Conservation (phyloP, 140 eudicot species). For the Erigeron philadelphicus region DNA sequence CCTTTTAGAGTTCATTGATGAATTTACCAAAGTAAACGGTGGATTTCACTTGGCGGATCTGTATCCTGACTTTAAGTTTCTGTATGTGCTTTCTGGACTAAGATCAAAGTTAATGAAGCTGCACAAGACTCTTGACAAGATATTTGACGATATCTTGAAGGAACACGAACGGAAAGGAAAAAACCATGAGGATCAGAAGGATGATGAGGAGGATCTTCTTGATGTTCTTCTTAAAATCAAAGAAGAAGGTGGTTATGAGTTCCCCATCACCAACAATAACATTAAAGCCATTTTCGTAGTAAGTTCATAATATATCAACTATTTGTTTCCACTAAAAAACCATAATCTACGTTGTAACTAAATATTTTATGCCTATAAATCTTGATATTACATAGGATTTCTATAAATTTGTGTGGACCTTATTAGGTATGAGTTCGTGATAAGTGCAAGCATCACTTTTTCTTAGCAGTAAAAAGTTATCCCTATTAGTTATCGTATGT, state of each 20-base stretch:
- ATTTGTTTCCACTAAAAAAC: background rate
- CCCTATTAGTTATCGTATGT: no score
- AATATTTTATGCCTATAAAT: no score
- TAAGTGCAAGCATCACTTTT: no score
- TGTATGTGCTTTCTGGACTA: constrained; percentile 7
- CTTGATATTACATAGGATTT: no score
- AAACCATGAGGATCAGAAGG: background rate
- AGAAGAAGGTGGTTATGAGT: constrained; percentile 19
- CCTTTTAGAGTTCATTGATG: constrained; percentile 9
- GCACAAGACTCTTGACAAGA: constrained; percentile 7
- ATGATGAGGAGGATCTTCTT: constrained; percentile 21
- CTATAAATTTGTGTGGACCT: no score
- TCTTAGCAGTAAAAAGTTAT: no score
- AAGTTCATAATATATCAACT: background rate
- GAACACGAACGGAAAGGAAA: constrained; percentile 8
- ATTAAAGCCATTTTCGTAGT: constrained; percentile 18
- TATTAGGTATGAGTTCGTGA: no score
- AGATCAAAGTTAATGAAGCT: constrained; percentile 16
- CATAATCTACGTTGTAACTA: background rate
- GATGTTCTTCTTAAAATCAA: constrained; percentile 23
- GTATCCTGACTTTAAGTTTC: constrained; percentile 14
- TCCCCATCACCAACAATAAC: constrained; percentile 22
- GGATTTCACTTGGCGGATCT: constrained; percentile 20
- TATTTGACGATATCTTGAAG: constrained; percentile 10
- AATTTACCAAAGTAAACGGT: background rate